phyloP scores from a whole-genome alignment of 768 basidiomycete genomes.

The Termitomyces bulborhizus region DNA sequence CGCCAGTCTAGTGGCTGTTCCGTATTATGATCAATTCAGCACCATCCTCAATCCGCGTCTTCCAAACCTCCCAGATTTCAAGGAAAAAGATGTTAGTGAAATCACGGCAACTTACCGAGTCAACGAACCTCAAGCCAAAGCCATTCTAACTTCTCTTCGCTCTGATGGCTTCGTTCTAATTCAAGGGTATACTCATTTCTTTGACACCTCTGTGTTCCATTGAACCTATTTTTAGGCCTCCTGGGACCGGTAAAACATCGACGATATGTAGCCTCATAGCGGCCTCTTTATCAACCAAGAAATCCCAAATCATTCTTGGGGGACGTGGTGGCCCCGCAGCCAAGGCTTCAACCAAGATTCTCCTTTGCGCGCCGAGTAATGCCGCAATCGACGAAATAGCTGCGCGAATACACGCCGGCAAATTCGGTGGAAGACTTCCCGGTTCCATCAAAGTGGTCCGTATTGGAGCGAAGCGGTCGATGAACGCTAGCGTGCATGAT shows the following conservation, averaged over 20 bases:
- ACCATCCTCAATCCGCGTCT: slow-evolving; percentile 67
- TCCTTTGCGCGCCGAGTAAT: slow-evolving; percentile 96
- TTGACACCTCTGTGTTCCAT: background rate
- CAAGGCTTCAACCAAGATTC: slow-evolving; percentile 49
- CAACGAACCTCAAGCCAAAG: slow-evolving; percentile 92
- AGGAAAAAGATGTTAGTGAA: slow-evolving; percentile 46
- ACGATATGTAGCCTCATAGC: slow-evolving; percentile 95
- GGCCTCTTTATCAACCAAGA: slow-evolving; percentile 63
- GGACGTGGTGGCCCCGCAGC: slow-evolving; percentile 41
- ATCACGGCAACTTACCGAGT: slow-evolving; percentile 68
- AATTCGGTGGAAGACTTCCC: slow-evolving; percentile 47
- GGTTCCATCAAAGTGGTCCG: slow-evolving; percentile 79
- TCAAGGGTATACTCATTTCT: slow-evolving; percentile 65
- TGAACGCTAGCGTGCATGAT: slow-evolving; percentile 77
- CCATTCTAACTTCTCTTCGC: slow-evolving; percentile 71
- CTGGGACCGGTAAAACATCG: slow-evolving; percentile 97
- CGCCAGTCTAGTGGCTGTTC: slow-evolving; percentile 74
- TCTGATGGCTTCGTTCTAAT: slow-evolving; percentile 82
- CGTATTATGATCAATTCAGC: slow-evolving; percentile 74
- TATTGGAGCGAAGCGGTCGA: slow-evolving; percentile 70
- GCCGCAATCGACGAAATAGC: slow-evolving; percentile 98
- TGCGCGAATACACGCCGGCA: slow-evolving; percentile 77
- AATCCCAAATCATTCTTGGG: slow-evolving; percentile 47
- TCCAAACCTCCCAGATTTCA: slow-evolving; percentile 35
- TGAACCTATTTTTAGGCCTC: slow-evolving; percentile 53